These are phyloP conservation scores for Neurospora crassa DNA, from an alignment of 2,329 filamentous ascomycete species.

Conservation along the genomic window DNA sequence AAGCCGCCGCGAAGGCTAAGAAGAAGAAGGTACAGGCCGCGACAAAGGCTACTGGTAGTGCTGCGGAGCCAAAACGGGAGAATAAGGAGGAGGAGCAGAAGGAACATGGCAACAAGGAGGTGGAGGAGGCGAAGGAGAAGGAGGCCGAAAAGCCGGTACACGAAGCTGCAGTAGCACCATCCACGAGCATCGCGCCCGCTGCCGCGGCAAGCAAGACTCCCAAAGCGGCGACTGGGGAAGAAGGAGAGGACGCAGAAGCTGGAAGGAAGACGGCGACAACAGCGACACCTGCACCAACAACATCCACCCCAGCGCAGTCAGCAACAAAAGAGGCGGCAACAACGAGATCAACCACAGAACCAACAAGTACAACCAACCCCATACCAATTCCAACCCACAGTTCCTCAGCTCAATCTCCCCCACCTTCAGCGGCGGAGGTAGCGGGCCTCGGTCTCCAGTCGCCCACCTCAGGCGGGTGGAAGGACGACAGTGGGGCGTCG, in stretches of 20 bases:
- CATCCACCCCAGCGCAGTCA: not conserved
- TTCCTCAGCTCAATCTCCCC: not conserved
- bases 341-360: not conserved
- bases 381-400: slow-evolving; percentile 8
- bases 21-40: slow-evolving; percentile 31
- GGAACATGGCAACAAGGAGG: slow-evolving; percentile 24
- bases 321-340: not conserved
- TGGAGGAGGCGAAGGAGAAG: slow-evolving; percentile 23
- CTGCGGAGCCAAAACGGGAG: not conserved
- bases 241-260: slow-evolving; percentile 2
- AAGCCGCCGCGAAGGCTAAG: slow-evolving; percentile 57
- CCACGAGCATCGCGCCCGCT: not conserved
- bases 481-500: slow-evolving; percentile 17
- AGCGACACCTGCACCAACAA: slow-evolving; percentile 4
- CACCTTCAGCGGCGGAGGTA: slow-evolving; percentile 1
- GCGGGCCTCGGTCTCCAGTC: slow-evolving; percentile 30
- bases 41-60: slow-evolving; percentile 42
- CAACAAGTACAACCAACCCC: not conserved
- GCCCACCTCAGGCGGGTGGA: slow-evolving; percentile 36
- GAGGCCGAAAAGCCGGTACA: slow-evolving; percentile 5
- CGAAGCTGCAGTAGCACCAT: not conserved
- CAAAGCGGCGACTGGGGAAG: slow-evolving; percentile 1
- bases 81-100: not conserved
- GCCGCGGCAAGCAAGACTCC: not conserved
- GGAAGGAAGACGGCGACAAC: slow-evolving; percentile 1